These are phyloP conservation scores for Piper longum DNA, from an alignment of 164 flowering plant genomes.

Conservation along the genomic window DNA sequence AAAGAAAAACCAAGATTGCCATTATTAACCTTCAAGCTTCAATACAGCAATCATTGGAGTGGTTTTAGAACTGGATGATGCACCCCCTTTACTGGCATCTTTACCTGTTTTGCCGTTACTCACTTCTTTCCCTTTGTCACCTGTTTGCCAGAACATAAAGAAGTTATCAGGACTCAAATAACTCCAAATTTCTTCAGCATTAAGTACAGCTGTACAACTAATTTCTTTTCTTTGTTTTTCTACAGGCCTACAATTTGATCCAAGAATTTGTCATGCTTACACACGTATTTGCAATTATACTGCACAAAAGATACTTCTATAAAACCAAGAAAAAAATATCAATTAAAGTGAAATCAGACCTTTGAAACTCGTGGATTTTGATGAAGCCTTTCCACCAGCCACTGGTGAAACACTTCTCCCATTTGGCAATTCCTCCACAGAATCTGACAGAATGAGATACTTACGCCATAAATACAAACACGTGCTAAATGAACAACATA, in stretches of 20 bases:
- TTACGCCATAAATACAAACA: background rate
- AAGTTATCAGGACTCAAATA: background rate
- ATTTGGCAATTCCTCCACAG: background rate
- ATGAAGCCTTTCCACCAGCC: background rate
- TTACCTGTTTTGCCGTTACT: background rate
- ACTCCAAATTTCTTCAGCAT: background rate
- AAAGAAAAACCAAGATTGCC: background rate
- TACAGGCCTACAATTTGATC: background rate
- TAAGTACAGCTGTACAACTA: background rate
- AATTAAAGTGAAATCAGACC: background rate
- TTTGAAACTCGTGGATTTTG: background rate
- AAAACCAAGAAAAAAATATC: background rate
- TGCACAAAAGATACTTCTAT: background rate
- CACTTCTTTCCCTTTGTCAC: background rate
- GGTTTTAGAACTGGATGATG: background rate
- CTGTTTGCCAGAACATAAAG: background rate
- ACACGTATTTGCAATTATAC: background rate
- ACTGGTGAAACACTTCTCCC: background rate
- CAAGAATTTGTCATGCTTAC: too few relatives aligned
- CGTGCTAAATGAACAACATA: too few relatives aligned
- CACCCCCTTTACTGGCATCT: background rate
- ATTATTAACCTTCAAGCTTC: background rate
- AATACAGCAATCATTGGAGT: background rate
- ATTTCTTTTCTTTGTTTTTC: too few relatives aligned
- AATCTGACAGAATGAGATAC: background rate